Percentiles rank a stretch among this genome's conserved stretches.
These are phyloP conservation scores for Nectriaceae sp. DNA, from an alignment of 2,329 filamentous ascomycete genomes.

Conservation along the genomic window DNA sequence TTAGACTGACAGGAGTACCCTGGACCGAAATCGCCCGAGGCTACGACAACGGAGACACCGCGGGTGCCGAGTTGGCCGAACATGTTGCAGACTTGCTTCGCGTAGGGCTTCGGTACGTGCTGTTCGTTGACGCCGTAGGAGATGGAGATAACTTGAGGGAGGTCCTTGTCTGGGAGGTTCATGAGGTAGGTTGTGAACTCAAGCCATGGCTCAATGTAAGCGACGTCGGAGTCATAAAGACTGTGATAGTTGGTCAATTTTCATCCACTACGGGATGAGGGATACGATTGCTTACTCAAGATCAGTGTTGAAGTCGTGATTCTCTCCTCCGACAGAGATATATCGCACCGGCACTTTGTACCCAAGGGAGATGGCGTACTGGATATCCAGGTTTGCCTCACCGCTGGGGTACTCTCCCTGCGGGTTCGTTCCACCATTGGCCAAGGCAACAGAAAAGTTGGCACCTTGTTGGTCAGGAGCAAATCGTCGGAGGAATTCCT, in stretches of 20 bases:
- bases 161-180: conserved; percentile 48
- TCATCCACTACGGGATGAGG: not conserved
- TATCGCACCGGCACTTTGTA: conserved; percentile 37
- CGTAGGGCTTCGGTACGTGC: conserved; percentile 60
- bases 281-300: conserved; percentile 32
- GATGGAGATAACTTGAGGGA: conserved; percentile 67
- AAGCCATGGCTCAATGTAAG: conserved; percentile 66
- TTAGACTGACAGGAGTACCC: conserved; percentile 39
- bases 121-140: conserved; percentile 73
- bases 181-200: conserved; percentile 64
- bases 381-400: conserved; percentile 42
- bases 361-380: conserved; percentile 37
- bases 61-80: conserved; percentile 67
- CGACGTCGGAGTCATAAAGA: conserved; percentile 30
- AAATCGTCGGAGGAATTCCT: conserved; percentile 56
- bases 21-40: conserved; percentile 57
- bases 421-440: conserved; percentile 57
- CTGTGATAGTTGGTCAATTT: conserved; percentile 10
- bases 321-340: conserved; percentile 34
- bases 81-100: conserved; percentile 51
- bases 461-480: conserved; percentile 52
- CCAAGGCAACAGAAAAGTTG: conserved; percentile 58
- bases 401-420: conserved; percentile 39
- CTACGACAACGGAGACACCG: conserved; percentile 67
- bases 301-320: conserved; percentile 33